These are phyloP conservation scores for Saccharum officinarum DNA, from an alignment of 176 grass and related monocot genomes.

Conservation along the genomic window DNA sequence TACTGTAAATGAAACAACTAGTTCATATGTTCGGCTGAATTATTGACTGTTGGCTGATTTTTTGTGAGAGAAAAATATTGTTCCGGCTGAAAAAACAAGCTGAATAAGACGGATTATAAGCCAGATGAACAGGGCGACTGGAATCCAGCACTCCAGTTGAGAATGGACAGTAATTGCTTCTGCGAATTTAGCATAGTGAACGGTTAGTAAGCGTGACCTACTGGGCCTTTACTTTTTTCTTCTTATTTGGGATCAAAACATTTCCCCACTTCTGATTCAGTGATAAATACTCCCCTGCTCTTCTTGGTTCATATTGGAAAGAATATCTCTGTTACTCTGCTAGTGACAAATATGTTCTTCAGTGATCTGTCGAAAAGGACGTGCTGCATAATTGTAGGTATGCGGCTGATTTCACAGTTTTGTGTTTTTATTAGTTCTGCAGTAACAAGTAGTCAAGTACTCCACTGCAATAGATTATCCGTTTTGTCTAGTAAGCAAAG, in stretches of 20 bases:
- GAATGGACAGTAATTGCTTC: neutral
- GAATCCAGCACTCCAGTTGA: neutral
- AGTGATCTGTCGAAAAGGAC: neutral
- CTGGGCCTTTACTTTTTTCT: neutral
- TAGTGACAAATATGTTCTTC: neutral
- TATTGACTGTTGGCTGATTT: too few species aligned
- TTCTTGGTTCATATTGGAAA: neutral
- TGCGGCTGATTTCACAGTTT: neutral
- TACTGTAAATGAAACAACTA: neutral
- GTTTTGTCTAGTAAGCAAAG: slow-evolving; percentile 13
- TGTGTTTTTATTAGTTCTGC: neutral
- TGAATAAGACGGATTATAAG: too few species aligned
- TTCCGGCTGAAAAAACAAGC: too few species aligned
- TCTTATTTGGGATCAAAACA: neutral
- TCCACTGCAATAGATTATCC: too few species aligned
- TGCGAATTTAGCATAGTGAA: neutral
- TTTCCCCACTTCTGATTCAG: neutral
- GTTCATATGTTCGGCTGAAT: too few species aligned
- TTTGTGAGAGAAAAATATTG: too few species aligned
- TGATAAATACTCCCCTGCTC: neutral
- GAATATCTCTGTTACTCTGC: neutral
- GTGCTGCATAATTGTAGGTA: neutral
- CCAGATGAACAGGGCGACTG: too few species aligned
- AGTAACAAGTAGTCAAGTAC: neutral
- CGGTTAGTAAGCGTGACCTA: neutral